Base-by-base conservation (phyloP, 176 grass and related monocot genomes). In the Musa itinerans region DNA sequence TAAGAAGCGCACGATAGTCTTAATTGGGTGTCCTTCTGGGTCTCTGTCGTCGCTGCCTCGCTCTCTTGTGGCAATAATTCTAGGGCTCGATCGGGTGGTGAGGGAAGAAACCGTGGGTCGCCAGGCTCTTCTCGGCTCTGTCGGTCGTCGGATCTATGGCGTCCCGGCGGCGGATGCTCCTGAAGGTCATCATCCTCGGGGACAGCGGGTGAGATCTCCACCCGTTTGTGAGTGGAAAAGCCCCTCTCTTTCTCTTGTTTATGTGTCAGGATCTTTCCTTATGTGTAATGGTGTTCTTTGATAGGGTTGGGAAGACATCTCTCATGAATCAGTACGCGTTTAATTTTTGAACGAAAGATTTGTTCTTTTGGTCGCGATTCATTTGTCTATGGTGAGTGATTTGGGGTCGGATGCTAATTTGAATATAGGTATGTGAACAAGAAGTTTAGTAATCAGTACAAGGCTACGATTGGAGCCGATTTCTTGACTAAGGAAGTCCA, bases 401-500 rank as follows among this genome's bases (percentile, higher is more conserved):
- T 69, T 69, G 66, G 52, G n/a, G 13, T 74, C 58, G 52, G 53
- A 53, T 17, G 53, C 11, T 74, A 27, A 29, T 25, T 74, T 15
- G 52, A 17, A 43, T 43, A 43, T 59, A 59, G 72, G 22, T 74
- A 59, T 43, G 72, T 59, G 54, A 74, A 74, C 25, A 56, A 74
- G 54, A 74, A 74, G 53, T 74, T 74, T 22, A 74, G 54, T 8
- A 74, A 74, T 25, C 72, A 74, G 53, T 74, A 74, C n/a, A 74
- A 59, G 29, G 72, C 53, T 3, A 74, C 72, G 1, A 74, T 74
- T 34, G 72, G 53, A 11, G 72, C 72, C 1, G 72, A 74, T 74
- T 74, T 74, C 54, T 74, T 74, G 72, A 74, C 72, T 11, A 74
- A 74, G 34, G 72, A 74, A 74, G 72, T 74, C 24, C 72, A 74